These are phyloP conservation scores for Tylopilus intermedius DNA, from an alignment of 768 basidiomycete species.

Conservation along the genomic window DNA sequence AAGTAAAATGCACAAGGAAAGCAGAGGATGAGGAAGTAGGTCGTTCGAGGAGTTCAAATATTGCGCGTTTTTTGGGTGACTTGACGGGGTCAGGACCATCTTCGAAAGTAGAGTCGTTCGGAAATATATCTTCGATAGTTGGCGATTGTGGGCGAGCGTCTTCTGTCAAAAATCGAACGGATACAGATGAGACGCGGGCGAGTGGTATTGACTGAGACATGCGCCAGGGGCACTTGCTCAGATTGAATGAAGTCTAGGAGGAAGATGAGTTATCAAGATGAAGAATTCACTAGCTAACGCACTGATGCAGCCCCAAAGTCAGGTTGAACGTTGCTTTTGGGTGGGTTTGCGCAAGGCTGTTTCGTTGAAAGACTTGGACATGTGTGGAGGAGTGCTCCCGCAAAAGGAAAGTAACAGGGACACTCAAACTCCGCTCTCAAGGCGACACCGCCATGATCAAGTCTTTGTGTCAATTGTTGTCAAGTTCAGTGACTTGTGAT, in stretches of 20 bases:
- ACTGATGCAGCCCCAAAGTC: not conserved
- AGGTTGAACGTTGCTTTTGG: not conserved
- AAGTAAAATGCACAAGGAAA: conserved; percentile 67
- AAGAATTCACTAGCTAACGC: not conserved
- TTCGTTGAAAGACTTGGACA: not conserved
- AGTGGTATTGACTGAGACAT: conserved; percentile 33
- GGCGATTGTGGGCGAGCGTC: conserved; percentile 32
- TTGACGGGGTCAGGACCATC: conserved; percentile 24
- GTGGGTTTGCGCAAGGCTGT: not conserved
- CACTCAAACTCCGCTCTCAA: too few relatives aligned
- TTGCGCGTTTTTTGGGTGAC: conserved; percentile 54
- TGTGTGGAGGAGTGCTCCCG: not conserved
- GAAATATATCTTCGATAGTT: conserved; percentile 38
- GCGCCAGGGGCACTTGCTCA: not conserved
- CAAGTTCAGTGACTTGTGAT: too few relatives aligned
- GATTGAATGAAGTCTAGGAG: not conserved
- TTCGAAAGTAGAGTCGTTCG: conserved; percentile 33
- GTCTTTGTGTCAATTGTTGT: not conserved
- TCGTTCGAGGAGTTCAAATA: conserved; percentile 72
- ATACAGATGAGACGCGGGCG: conserved; percentile 19
- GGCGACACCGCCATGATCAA: too few relatives aligned
- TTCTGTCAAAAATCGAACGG: conserved; percentile 42
- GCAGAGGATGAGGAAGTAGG: conserved; percentile 74
- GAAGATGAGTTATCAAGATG: not conserved
- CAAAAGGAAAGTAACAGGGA: not conserved